Conservation (phyloP, 2,329 filamentous ascomycete genomes). For the Fusarium sambucinum region DNA sequence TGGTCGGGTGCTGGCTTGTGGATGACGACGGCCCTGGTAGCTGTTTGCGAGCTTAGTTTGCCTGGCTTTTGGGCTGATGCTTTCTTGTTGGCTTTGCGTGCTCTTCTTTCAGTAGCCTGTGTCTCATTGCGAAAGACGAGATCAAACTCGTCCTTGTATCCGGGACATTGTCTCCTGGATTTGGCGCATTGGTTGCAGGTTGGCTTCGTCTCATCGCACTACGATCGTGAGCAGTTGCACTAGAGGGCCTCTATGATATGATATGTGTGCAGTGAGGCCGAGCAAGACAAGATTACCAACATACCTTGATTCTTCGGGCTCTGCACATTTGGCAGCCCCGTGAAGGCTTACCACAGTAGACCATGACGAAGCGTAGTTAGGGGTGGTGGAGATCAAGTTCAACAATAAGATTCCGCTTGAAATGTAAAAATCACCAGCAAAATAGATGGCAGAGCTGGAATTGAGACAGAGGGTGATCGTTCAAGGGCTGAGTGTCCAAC, state of each 20-base stretch:
- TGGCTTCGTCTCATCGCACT: slow-evolving; percentile 77
- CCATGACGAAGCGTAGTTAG: slow-evolving; percentile 59
- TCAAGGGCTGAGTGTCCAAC: slow-evolving; percentile 36
- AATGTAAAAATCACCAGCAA: slow-evolving; percentile 5
- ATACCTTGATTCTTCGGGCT: slow-evolving; percentile 78
- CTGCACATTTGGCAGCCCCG: slow-evolving; percentile 81
- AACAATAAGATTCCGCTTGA: slow-evolving; percentile 1
- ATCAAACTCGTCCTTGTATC: slow-evolving; percentile 79
- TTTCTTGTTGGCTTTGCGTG: slow-evolving; percentile 67
- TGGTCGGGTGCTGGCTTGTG: slow-evolving; percentile 40
- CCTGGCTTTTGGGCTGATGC: slow-evolving; percentile 54
- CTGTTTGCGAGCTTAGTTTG: slow-evolving; percentile 34
- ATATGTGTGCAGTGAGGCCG: background rate
- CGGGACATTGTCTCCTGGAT: slow-evolving; percentile 72
- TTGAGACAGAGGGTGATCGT: slow-evolving; percentile 16
- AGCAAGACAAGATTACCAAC: slow-evolving; percentile 35
- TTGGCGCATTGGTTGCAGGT: slow-evolving; percentile 75
- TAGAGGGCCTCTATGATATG: background rate
- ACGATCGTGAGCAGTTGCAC: slow-evolving; percentile 28
- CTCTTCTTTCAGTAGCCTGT: slow-evolving; percentile 73
- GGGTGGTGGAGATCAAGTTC: background rate
- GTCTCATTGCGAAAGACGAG: slow-evolving; percentile 80
- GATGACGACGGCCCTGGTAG: slow-evolving; percentile 26
- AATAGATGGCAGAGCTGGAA: slow-evolving; percentile 12
- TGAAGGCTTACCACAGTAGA: slow-evolving; percentile 75